phyloP scores from a whole-genome alignment of 441 rosid species.

The Theobroma grandiflorum region DNA sequence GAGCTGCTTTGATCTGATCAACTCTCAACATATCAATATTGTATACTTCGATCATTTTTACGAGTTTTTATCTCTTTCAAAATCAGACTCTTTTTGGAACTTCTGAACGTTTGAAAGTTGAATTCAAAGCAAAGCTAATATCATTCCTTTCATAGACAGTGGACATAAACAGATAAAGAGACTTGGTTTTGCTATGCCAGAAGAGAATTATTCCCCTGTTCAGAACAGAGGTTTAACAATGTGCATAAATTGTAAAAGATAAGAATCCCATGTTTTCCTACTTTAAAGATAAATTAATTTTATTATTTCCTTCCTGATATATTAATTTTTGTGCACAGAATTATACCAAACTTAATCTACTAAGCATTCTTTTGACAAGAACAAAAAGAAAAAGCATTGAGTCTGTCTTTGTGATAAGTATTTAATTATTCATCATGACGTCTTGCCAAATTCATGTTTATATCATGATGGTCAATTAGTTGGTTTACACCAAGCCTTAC shows the following conservation, averaged over 20 bases:
- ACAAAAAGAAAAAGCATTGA: too few species aligned
- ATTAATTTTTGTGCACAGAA: background rate
- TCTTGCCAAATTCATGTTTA: background rate
- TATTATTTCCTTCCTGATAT: background rate
- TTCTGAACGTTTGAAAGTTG: background rate
- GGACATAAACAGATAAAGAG: conserved; percentile 5
- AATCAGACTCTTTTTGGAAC: background rate
- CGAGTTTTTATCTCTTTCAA: background rate
- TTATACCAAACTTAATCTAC: background rate
- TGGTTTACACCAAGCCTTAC: background rate
- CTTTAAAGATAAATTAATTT: background rate
- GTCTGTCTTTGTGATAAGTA: background rate
- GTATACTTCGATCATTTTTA: background rate
- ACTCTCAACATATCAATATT: background rate
- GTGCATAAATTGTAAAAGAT: background rate
- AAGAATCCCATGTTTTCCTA: background rate
- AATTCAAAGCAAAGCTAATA: background rate
- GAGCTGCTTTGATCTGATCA: background rate
- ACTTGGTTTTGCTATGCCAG: background rate
- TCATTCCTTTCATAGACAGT: background rate
- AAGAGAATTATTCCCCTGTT: background rate
- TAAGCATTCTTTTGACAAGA: background rate
- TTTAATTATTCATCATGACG: conserved; percentile 12
- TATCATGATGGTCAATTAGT: conserved; percentile 6
- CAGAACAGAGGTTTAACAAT: background rate